phyloP scores from a whole-genome alignment of 169 alveolate species.

The Perkinsus chesapeaki region DNA sequence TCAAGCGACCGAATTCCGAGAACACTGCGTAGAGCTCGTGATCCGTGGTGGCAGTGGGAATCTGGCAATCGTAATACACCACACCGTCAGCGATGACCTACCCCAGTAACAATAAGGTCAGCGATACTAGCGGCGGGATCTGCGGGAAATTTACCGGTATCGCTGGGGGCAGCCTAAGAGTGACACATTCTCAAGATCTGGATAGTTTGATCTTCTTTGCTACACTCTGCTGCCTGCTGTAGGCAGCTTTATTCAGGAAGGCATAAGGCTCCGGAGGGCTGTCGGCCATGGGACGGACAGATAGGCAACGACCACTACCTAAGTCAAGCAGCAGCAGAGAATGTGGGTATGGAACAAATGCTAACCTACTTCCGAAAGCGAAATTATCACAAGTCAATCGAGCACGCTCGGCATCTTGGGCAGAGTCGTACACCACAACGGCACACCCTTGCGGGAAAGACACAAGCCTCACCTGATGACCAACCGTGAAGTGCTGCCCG shows the following conservation, averaged over 20 bases:
- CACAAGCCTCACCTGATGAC: not conserved
- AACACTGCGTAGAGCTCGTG: not conserved
- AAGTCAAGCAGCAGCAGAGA: not conserved
- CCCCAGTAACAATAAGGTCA: not conserved
- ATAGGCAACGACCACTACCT: not conserved
- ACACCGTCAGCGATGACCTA: not conserved
- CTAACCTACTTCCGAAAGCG: not conserved
- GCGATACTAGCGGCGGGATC: too few relatives aligned
- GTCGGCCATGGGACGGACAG: not conserved
- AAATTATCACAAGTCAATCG: not conserved
- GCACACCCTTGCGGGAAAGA: not conserved
- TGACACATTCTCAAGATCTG: not conserved
- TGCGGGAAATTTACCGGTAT: too few relatives aligned
- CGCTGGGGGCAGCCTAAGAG: too few relatives aligned
- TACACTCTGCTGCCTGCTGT: too few relatives aligned
- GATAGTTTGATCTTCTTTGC: too few relatives aligned
- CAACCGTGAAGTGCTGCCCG: not conserved
- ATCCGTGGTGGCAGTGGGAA: not conserved
- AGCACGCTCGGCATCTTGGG: not conserved
- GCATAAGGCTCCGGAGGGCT: not conserved
- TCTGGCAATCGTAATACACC: not conserved
- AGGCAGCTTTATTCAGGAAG: not conserved
- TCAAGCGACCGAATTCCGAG: not conserved
- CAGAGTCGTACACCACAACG: not conserved
- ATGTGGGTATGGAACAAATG: not conserved